A percentile compares a stretch with the other conserved stretches of the same genome.
These are phyloP conservation scores for Tulasnella sp. DNA, from an alignment of 768 basidiomycete genomes.

Conservation along the genomic window DNA sequence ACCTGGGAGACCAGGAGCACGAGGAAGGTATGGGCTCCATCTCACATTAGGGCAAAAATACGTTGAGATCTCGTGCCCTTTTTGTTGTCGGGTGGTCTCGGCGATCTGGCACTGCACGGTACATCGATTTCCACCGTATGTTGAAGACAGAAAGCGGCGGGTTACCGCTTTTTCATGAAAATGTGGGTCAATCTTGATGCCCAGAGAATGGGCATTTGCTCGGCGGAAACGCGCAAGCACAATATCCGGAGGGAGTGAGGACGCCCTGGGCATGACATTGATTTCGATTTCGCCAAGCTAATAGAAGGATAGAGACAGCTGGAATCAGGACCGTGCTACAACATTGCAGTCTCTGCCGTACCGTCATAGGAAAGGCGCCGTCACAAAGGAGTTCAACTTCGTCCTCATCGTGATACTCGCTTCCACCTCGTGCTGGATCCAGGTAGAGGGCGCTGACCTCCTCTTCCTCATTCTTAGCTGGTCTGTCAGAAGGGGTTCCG, in stretches of 20 bases:
- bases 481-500: too few species aligned
- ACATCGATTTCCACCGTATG: neutral
- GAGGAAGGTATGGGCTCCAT: neutral
- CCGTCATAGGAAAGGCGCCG: neutral
- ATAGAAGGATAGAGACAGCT: neutral
- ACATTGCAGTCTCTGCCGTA: neutral
- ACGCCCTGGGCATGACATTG: neutral
- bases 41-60: neutral
- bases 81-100: neutral
- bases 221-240: neutral
- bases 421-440: too few species aligned
- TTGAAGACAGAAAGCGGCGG: neutral
- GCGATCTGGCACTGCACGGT: neutral
- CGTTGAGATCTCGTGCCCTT: neutral
- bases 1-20: neutral
- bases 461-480: too few species aligned
- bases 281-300: neutral
- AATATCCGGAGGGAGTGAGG: neutral
- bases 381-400: neutral
- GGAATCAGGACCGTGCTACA: neutral
- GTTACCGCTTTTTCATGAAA: neutral
- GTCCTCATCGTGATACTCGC: too few species aligned
- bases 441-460: too few species aligned
- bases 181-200: neutral
- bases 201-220: neutral